phyloP scores from a whole-genome alignment of 202 grass and related monocot genomes.

The Panicum virgatum region DNA sequence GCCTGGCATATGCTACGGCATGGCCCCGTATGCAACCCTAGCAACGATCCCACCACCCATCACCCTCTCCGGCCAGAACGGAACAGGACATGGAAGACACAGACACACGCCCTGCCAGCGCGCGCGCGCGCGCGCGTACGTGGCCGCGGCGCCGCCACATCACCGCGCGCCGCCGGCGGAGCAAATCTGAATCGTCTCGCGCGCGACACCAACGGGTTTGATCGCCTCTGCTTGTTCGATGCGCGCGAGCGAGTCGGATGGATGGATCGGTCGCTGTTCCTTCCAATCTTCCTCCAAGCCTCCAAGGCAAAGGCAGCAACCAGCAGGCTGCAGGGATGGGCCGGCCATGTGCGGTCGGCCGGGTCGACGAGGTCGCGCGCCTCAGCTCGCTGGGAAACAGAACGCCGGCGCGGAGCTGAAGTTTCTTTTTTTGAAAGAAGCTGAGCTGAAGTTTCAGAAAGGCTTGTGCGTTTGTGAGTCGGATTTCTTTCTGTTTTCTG shows the following conservation, averaged over 20 bases:
- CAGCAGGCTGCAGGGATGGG: too few species aligned
- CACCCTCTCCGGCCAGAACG: background rate
- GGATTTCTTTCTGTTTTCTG: background rate
- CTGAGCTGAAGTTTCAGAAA: too few species aligned
- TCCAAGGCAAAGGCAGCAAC: background rate
- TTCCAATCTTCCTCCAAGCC: background rate
- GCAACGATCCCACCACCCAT: background rate
- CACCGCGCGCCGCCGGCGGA: background rate
- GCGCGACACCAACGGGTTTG: background rate
- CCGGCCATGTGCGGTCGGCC: background rate
- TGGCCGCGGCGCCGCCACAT: slow-evolving; percentile 4
- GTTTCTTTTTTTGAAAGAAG: too few species aligned
- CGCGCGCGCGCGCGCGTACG: background rate
- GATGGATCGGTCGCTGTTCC: slow-evolving; percentile 9
- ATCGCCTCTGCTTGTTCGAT: slow-evolving; percentile 4
- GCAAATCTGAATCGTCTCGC: background rate
- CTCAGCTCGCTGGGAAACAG: background rate
- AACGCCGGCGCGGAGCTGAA: too few species aligned
- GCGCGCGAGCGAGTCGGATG: background rate
- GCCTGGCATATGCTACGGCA: background rate
- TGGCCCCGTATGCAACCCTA: background rate
- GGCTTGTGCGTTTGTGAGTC: background rate
- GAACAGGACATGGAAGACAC: background rate
- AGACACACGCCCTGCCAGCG: background rate
- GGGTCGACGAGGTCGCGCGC: too few species aligned